These are phyloP conservation scores for Linum tenue DNA, from an alignment of 345 rosid species.

Conservation along the genomic window DNA sequence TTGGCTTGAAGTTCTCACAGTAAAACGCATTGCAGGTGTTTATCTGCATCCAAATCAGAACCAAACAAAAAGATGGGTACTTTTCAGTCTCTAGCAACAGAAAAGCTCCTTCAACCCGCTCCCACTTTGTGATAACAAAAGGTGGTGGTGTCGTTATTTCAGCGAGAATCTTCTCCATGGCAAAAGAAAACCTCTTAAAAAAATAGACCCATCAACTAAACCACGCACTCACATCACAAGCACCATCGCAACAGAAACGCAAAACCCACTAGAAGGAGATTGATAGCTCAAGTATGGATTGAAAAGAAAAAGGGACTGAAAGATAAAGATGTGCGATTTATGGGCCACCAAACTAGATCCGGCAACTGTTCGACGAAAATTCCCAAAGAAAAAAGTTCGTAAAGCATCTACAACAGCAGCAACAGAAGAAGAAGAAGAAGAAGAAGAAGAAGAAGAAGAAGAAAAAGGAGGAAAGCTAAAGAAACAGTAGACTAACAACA, in stretches of 20 bases:
- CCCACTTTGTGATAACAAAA: too few relatives aligned
- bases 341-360: neutral
- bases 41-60: constrained; percentile 18
- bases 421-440: neutral
- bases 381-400: neutral
- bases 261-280: too few relatives aligned
- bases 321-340: neutral
- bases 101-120: neutral
- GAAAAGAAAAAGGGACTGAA: neutral
- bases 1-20: constrained; percentile 35
- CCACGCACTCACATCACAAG: too few relatives aligned
- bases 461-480: neutral
- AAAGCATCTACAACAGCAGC: neutral
- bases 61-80: neutral
- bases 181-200: too few relatives aligned
- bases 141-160: too few relatives aligned
- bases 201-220: neutral
- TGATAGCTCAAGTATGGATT: too few relatives aligned
- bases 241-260: neutral
- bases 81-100: constrained; percentile 10
- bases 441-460: neutral
- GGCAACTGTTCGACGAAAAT: neutral
- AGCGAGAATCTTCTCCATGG: too few relatives aligned
- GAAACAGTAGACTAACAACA: too few relatives aligned
- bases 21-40: constrained; percentile 52